Evolutionary conservation across 805 yeast genomes (phyloP).

Genomic region (Saccharomycopsis vini): DNA sequence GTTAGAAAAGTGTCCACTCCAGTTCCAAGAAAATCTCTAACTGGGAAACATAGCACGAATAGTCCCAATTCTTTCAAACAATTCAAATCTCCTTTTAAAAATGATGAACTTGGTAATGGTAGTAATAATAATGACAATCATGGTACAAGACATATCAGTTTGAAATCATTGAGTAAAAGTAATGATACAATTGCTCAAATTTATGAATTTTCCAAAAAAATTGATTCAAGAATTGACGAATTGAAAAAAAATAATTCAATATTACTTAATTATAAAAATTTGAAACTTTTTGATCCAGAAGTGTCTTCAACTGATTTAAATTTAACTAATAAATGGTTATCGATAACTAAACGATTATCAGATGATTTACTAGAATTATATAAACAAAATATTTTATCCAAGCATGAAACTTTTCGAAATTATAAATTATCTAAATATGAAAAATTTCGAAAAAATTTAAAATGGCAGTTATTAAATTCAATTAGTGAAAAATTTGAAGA

Average conservation of each 20-base stretch:
- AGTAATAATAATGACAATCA: too few relatives aligned
- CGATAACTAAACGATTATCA: conserved; percentile 1
- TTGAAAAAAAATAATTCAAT: conserved; percentile 6
- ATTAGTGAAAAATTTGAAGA: conserved; percentile 13
- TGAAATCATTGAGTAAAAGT: not conserved
- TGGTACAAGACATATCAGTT: too few relatives aligned
- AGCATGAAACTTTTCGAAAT: conserved; percentile 11
- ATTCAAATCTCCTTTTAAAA: conserved; percentile 15
- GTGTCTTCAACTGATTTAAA: conserved; percentile 3
- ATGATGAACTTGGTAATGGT: not conserved
- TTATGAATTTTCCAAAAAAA: not conserved
- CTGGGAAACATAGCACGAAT: not conserved
- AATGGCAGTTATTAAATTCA: conserved; percentile 6
- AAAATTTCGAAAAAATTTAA: conserved; percentile 7
- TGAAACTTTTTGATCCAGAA: conserved; percentile 3
- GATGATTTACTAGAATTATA: conserved; percentile 7
- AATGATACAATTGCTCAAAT: conserved; percentile 1
- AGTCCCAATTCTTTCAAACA: not conserved
- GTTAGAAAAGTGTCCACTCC: conserved; percentile 5
- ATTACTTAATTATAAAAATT: conserved; percentile 9
- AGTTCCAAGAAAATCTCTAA: not conserved
- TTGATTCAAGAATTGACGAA: conserved; percentile 3
- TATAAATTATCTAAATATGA: conserved; percentile 17
- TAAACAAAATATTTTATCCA: conserved; percentile 11
- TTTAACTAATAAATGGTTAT: conserved; percentile 14